These are phyloP conservation scores for Polytrichum formosum DNA, from an alignment of 225 moss, liverwort and hornwort genomes.

Conservation along the genomic window DNA sequence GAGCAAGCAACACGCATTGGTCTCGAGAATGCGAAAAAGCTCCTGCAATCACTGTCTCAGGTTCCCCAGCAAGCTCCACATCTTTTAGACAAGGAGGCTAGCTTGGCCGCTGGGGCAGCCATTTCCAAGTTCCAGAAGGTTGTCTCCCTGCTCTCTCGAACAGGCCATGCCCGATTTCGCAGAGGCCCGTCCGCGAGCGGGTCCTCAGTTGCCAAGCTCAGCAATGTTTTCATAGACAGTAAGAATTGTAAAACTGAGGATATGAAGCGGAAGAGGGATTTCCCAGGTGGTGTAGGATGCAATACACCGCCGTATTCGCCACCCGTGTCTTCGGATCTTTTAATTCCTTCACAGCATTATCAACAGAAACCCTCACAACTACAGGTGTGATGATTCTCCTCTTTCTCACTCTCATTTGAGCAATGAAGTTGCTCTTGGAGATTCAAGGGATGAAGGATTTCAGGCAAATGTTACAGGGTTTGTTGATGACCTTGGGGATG, in stretches of 20 bases:
- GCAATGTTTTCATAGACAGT: constrained; percentile 35
- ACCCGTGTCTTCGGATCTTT: constrained; percentile 31
- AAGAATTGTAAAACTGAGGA: constrained; percentile 39
- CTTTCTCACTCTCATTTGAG: too few relatives aligned
- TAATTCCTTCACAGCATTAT: constrained; percentile 12
- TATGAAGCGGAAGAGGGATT: constrained; percentile 16
- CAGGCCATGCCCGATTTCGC: constrained; percentile 66
- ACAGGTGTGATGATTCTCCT: constrained; percentile 1
- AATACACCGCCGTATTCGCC: constrained; percentile 24
- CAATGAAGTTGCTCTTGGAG: too few relatives aligned
- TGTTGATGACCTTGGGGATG: too few relatives aligned
- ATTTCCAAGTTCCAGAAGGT: constrained; percentile 70
- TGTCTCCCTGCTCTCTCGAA: constrained; percentile 54
- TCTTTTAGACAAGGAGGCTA: constrained; percentile 21
- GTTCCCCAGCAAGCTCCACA: not conserved
- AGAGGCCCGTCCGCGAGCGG: constrained; percentile 32
- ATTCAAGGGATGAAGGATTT: too few relatives aligned
- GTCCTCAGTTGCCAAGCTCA: constrained; percentile 6
- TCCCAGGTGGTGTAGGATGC: constrained; percentile 4
- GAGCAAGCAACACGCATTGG: constrained; percentile 20
- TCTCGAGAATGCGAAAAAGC: constrained; percentile 21
- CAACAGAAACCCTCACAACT: constrained; percentile 11
- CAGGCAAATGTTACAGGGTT: too few relatives aligned
- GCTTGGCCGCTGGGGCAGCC: constrained; percentile 42
- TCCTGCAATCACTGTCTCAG: constrained; percentile 16